These are phyloP conservation scores for Anthracocystis walkeri DNA, from an alignment of 1,284 basidiomycete species.

Conservation along the genomic window DNA sequence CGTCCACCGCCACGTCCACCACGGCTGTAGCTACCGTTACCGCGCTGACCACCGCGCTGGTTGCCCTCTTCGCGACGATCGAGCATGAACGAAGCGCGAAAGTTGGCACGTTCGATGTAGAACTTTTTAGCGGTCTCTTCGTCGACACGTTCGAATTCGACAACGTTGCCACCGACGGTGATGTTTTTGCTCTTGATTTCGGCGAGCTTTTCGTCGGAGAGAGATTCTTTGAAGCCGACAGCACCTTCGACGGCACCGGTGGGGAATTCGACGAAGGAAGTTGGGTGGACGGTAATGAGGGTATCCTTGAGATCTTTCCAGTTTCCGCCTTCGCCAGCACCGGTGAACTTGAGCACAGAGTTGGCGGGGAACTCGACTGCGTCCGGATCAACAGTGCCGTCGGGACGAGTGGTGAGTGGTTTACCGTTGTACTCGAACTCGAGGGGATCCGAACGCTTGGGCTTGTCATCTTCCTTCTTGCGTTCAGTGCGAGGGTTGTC, in stretches of 20 bases:
- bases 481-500: constrained; percentile 67
- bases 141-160: constrained; percentile 67
- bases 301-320: constrained; percentile 73
- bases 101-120: constrained; percentile 79
- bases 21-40: constrained; percentile 59
- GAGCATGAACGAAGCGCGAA: constrained; percentile 72
- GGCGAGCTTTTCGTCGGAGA: constrained; percentile 71
- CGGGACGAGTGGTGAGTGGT: constrained; percentile 75
- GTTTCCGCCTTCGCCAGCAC: constrained; percentile 69
- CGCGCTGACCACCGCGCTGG: constrained; percentile 74
- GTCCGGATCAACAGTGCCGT: constrained; percentile 78
- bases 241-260: constrained; percentile 70
- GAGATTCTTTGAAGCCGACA: constrained; percentile 70
- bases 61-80: constrained; percentile 67
- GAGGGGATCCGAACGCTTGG: constrained; percentile 68
- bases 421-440: constrained; percentile 70
- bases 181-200: constrained; percentile 71
- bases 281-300: constrained; percentile 58
- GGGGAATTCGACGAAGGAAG: constrained; percentile 59
- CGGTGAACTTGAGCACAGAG: constrained; percentile 78
- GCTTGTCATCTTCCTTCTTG: constrained; percentile 51
- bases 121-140: constrained; percentile 80
- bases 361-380: constrained; percentile 78
- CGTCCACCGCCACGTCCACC: constrained; percentile 69
- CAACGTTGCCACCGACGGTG: constrained; percentile 70